Conservation (phyloP, 495 filamentous ascomycete species). For the Copromyces sp. region DNA sequence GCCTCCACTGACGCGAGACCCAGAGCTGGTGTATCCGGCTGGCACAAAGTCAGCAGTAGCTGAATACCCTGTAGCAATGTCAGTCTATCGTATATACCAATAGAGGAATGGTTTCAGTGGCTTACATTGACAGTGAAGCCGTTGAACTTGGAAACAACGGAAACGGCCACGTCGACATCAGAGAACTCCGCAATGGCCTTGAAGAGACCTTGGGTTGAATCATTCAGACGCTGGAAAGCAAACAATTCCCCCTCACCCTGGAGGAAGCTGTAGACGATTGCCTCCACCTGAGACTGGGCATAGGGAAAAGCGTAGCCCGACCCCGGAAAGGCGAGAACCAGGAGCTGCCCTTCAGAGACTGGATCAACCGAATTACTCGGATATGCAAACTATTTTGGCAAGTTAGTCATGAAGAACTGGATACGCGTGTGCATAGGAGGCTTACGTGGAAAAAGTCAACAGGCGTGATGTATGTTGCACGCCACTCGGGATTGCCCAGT, state of each 20-base stretch:
- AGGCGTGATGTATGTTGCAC: conserved; percentile 37
- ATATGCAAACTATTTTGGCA: conserved; percentile 10
- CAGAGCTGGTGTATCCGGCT: neutral
- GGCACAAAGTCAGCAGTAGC: conserved; percentile 7
- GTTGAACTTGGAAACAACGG: conserved; percentile 31
- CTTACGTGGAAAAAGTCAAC: conserved; percentile 31
- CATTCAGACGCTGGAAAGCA: conserved; percentile 34
- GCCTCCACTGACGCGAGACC: neutral
- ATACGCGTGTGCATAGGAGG: neutral
- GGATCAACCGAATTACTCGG: conserved; percentile 18
- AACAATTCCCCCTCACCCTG: conserved; percentile 45
- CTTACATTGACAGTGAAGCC: conserved; percentile 40
- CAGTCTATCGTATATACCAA: neutral
- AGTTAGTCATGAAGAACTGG: conserved; percentile 4
- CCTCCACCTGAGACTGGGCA: conserved; percentile 26
- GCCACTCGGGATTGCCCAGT: conserved; percentile 37
- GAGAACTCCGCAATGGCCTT: conserved; percentile 45
- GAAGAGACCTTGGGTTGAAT: conserved; percentile 18
- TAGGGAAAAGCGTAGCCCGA: conserved; percentile 11
- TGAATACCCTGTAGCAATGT: conserved; percentile 10
- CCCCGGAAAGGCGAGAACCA: conserved; percentile 29
- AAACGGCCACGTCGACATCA: conserved; percentile 32
- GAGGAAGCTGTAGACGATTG: conserved; percentile 36
- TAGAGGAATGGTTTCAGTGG: neutral
- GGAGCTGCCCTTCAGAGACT: conserved; percentile 41